A percentile compares a stretch with the other conserved stretches of the same genome.
Evolutionary conservation across 1,284 basidiomycete genomes (phyloP).

Genomic region (Heterobasidion occidentale): DNA sequence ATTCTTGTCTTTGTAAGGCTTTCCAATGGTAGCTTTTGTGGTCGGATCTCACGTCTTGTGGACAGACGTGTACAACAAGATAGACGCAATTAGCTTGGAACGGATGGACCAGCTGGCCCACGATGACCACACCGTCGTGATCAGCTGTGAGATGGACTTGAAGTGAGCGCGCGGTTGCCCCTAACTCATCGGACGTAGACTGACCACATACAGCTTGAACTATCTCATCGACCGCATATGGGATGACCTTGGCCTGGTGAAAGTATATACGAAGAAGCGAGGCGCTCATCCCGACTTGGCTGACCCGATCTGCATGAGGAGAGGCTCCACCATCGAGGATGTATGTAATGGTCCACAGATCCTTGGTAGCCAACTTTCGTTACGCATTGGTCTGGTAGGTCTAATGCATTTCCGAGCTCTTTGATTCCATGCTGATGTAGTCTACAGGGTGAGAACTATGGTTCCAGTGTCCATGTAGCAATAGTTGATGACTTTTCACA

Average conservation of each 20-base stretch:
- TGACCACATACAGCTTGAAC: slow-evolving; percentile 52
- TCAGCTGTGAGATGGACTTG: slow-evolving; percentile 88
- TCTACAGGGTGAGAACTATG: slow-evolving; percentile 7
- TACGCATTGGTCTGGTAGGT: slow-evolving; percentile 86
- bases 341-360: slow-evolving; percentile 92
- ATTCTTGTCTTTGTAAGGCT: slow-evolving; percentile 69
- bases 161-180: slow-evolving; percentile 43
- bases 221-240: slow-evolving; percentile 88
- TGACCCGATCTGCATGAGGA: slow-evolving; percentile 91
- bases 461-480: slow-evolving; percentile 13
- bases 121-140: slow-evolving; percentile 84
- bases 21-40: not conserved
- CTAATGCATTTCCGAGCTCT: not conserved
- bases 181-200: not conserved
- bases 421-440: not conserved
- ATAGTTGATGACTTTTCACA: slow-evolving; percentile 20
- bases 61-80: slow-evolving; percentile 92
- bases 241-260: slow-evolving; percentile 81
- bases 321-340: slow-evolving; percentile 90
- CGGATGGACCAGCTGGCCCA: slow-evolving; percentile 85
- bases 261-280: slow-evolving; percentile 95
- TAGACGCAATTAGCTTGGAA: slow-evolving; percentile 87
- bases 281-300: slow-evolving; percentile 87
- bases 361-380: slow-evolving; percentile 84
- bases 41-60: slow-evolving; percentile 4